Percentiles rank a stretch among this genome's conserved stretches.
Conservation (phyloP, 495 filamentous ascomycete species). For the Astrothelium macrocarpum region DNA sequence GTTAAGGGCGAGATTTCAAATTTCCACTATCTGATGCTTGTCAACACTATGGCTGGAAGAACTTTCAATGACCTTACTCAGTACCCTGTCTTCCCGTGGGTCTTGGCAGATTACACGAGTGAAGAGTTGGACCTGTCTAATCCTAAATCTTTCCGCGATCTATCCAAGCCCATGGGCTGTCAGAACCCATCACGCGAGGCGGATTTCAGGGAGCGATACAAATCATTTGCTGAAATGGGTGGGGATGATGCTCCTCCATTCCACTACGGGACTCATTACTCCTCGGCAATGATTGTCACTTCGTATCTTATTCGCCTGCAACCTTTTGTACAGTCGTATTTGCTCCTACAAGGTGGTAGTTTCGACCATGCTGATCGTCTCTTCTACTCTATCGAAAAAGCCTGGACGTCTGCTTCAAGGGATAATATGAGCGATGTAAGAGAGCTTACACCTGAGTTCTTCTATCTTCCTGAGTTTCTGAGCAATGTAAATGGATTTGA, state of each 20-base stretch:
- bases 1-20: constrained; percentile 91
- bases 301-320: constrained; percentile 92
- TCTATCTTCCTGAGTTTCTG: constrained; percentile 89
- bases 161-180: constrained; percentile 96
- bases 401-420: constrained; percentile 82
- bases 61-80: constrained; percentile 98
- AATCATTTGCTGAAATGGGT: constrained; percentile 83
- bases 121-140: constrained; percentile 85
- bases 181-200: constrained; percentile 64
- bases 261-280: constrained; percentile 97
- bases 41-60: constrained; percentile 93
- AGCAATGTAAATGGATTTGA: constrained; percentile 88
- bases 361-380: constrained; percentile 94
- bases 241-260: constrained; percentile 70
- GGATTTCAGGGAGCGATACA: constrained; percentile 74
- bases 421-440: constrained; percentile 90
- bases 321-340: constrained; percentile 90
- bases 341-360: constrained; percentile 92
- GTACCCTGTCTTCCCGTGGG: constrained; percentile 97
- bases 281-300: constrained; percentile 96
- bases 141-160: constrained; percentile 74
- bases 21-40: constrained; percentile 95
- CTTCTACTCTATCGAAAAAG: constrained; percentile 85
- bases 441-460: constrained; percentile 93
- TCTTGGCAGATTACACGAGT: constrained; percentile 90